Conservation (phyloP, 2,329 filamentous ascomycete species). For the Fusarium ramigenum region DNA sequence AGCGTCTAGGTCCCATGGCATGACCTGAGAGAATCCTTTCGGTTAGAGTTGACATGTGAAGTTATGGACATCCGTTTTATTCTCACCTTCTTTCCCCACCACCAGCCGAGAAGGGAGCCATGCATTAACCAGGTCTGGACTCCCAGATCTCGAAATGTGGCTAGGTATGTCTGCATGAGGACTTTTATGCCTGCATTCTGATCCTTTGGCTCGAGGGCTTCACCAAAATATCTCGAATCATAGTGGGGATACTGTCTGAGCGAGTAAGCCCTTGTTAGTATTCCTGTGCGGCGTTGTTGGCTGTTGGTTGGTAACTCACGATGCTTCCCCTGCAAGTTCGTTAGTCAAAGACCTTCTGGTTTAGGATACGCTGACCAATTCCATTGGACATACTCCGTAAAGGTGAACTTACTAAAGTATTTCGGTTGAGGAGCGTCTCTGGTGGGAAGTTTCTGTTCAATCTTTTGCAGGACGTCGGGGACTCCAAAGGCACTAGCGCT, state of each 20-base stretch:
- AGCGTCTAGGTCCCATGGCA: constrained; percentile 82
- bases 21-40: constrained; percentile 56
- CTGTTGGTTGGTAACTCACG: constrained; percentile 20
- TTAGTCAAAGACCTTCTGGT: neutral
- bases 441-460: constrained; percentile 11
- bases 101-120: constrained; percentile 86
- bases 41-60: constrained; percentile 1
- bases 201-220: constrained; percentile 60
- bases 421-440: constrained; percentile 14
- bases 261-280: constrained; percentile 16
- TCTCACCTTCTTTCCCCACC: constrained; percentile 73
- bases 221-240: constrained; percentile 52
- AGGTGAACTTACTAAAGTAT: constrained; percentile 28
- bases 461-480: constrained; percentile 4
- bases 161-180: constrained; percentile 77
- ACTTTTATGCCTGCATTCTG: constrained; percentile 69
- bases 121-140: constrained; percentile 87
- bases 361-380: neutral
- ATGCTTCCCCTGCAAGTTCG: constrained; percentile 27
- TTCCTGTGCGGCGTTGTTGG: neutral
- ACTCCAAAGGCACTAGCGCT: constrained; percentile 8
- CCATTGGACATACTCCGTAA: neutral
- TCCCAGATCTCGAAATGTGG: constrained; percentile 70
- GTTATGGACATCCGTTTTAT: neutral
- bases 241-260: constrained; percentile 46